Conservation (phyloP, 768 basidiomycete species). For the Leccinum variicolor region DNA sequence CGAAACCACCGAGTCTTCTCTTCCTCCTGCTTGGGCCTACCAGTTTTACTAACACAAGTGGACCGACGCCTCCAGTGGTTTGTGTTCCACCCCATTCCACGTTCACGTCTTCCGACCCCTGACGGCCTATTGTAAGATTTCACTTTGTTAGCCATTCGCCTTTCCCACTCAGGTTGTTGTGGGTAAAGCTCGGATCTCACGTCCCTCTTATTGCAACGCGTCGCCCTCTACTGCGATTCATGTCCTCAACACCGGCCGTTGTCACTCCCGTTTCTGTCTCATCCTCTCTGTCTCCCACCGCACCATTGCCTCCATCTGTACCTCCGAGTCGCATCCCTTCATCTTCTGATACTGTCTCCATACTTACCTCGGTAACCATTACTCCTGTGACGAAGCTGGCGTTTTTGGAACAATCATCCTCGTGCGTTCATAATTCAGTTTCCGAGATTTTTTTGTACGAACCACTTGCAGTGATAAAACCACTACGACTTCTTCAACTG, state of each 20-base stretch:
- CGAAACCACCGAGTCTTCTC: constrained; percentile 13
- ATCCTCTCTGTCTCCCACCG: constrained; percentile 9
- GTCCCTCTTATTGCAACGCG: constrained; percentile 2
- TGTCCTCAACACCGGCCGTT: constrained; percentile 20
- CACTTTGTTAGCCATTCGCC: constrained; percentile 2
- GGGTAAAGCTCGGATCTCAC: constrained; percentile 4
- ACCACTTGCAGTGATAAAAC: constrained; percentile 13
- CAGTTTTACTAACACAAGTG: background rate
- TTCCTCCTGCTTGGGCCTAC: background rate
- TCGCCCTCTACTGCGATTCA: constrained; percentile 6
- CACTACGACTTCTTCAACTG: constrained; percentile 11
- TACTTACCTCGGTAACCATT: constrained; percentile 22
- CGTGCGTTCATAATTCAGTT: constrained; percentile 21
- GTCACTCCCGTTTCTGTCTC: constrained; percentile 9
- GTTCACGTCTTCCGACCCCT: background rate
- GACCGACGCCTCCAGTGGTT: background rate
- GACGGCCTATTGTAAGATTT: constrained; percentile 4
- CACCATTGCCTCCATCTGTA: constrained; percentile 5
- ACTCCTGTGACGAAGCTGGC: constrained; percentile 11
- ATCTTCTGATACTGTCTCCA: constrained; percentile 16
- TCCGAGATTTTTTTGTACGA: constrained; percentile 11
- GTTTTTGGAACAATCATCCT: constrained; percentile 11
- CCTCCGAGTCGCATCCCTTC: constrained; percentile 5
- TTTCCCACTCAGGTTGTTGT: constrained; percentile 1
- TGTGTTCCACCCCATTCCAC: background rate